Conservation (phyloP, 805 yeast species). For the Schizosaccharomyces lindneri region DNA sequence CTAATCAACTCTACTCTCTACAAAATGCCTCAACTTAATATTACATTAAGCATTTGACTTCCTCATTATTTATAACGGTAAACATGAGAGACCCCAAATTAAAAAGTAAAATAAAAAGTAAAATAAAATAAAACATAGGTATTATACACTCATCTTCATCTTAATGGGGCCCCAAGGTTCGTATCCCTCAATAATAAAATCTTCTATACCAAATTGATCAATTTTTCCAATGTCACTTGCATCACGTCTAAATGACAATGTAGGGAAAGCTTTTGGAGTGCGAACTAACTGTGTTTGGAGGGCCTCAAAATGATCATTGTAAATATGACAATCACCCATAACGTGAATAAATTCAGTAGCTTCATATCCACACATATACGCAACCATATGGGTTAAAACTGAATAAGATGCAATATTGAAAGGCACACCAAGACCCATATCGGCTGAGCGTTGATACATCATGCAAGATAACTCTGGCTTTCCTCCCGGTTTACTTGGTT, state of each 20-base stretch:
- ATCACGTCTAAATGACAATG: slow-evolving; percentile 34
- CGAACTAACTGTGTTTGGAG: slow-evolving; percentile 55
- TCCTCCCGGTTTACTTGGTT: slow-evolving; percentile 8
- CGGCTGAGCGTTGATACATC: slow-evolving; percentile 92
- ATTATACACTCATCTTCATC: slow-evolving; percentile 90
- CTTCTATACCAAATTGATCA: slow-evolving; percentile 74
- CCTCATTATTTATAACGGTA: not conserved
- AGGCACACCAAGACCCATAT: slow-evolving; percentile 98
- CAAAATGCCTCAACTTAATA: not conserved
- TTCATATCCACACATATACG: slow-evolving; percentile 82
- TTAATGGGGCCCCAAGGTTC: slow-evolving; percentile 62
- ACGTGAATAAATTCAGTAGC: slow-evolving; percentile 90
- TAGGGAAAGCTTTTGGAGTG: slow-evolving; percentile 61
- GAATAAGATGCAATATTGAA: slow-evolving; percentile 95
- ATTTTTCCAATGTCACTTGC: slow-evolving; percentile 29
- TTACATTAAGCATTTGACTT: not conserved
- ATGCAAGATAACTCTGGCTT: slow-evolving; percentile 62
- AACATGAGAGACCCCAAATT: not conserved
- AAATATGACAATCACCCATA: slow-evolving; percentile 91
- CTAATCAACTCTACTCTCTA: no score
- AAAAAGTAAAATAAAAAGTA: not conserved
- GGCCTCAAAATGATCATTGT: slow-evolving; percentile 80
- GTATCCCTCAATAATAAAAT: slow-evolving; percentile 58
- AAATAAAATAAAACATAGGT: not conserved
- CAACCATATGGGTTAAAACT: slow-evolving; percentile 75